Evolutionary conservation across 2,329 filamentous ascomycete species (phyloP), one percentile per base, ranked within the genome.

Genomic region (Leptographium flavum): DNA sequence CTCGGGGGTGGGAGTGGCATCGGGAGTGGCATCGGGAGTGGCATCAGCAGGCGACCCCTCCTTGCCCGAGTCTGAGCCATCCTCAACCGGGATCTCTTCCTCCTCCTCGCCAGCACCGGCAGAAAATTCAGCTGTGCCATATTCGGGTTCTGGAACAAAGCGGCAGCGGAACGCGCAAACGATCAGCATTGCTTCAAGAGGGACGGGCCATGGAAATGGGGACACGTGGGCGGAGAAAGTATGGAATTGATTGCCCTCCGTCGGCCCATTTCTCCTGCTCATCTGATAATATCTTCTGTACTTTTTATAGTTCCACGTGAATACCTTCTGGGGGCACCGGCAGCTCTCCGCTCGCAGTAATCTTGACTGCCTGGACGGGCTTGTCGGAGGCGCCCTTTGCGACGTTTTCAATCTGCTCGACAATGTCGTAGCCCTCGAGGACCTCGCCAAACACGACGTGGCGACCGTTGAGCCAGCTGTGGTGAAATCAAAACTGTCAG

Each of bases 391-490:
- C 55, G 52, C 61, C 64, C 61, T 83, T 90, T 58, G 74, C 63
- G 54, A 72, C 70, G 56, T 81, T 76, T 71, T 92, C 80, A 57
- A 92, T 87, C 70, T 79, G 78, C 59, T 83, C 77, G 53, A 92
- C 74, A 51, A 92, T 62, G 6, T 90, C 83, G 66, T 83, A 85
- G 61, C 86, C 86, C 70, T 92, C 85, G 55, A 92, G 72, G 53
- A 93, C 82, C 67, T 93, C 85, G 60, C 85, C 85, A 62, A 92
- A 92, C 59, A 92, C 85, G 57, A 92, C 86, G 68, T 92, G 85
- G 56, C 73, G 74, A 62, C 83, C 83, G 62, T 92, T 82, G 58
- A 92, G 79, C 83, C 86, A 90, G 50, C 79, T 82, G 50, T 23
- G 28, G 32, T 54, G 4, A 14, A 25, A 7, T 31, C 53, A 47